Percentiles rank a stretch among this genome's conserved stretches.
phyloP scores from a whole-genome alignment of 306 rosid species.

The Nissolia schottii region DNA sequence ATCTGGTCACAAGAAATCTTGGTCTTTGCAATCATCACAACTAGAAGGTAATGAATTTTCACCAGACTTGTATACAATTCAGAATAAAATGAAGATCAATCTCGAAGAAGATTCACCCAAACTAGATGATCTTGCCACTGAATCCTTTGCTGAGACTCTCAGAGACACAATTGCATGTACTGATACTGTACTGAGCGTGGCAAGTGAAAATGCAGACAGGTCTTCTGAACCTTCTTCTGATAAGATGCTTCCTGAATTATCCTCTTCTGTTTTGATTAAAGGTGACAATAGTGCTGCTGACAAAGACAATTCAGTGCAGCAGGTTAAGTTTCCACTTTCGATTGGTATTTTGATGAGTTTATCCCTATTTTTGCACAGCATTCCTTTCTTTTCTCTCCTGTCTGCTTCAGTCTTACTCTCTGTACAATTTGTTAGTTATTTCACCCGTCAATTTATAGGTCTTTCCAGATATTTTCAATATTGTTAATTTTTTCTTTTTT shows the following conservation, averaged over 20 bases:
- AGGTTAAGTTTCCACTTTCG: conserved; percentile 47
- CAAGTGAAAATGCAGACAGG: conserved; percentile 14
- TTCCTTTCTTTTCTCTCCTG: background rate
- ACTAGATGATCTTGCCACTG: conserved; percentile 28
- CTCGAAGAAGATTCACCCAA: conserved; percentile 34
- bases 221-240: conserved; percentile 38
- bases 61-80: conserved; percentile 33
- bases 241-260: conserved; percentile 33
- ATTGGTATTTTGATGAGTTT: background rate
- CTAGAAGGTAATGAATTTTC: conserved; percentile 42
- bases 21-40: conserved; percentile 41
- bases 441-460: background rate
- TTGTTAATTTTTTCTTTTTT: too few relatives aligned
- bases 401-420: conserved; percentile 4
- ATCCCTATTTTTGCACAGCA: background rate
- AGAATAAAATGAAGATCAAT: conserved; percentile 33
- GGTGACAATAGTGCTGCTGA: conserved; percentile 23
- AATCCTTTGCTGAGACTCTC: conserved; percentile 23
- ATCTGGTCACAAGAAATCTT: conserved; percentile 50
- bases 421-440: background rate
- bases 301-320: conserved; percentile 34
- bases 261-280: conserved; percentile 25
- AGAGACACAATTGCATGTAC: conserved; percentile 29
- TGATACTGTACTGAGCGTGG: conserved; percentile 26
- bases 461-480: background rate